Evolutionary conservation across 148 eudicot species (phyloP), one percentile per base, ranked within the genome.

Genomic region (Heliamphora exappendiculata): DNA sequence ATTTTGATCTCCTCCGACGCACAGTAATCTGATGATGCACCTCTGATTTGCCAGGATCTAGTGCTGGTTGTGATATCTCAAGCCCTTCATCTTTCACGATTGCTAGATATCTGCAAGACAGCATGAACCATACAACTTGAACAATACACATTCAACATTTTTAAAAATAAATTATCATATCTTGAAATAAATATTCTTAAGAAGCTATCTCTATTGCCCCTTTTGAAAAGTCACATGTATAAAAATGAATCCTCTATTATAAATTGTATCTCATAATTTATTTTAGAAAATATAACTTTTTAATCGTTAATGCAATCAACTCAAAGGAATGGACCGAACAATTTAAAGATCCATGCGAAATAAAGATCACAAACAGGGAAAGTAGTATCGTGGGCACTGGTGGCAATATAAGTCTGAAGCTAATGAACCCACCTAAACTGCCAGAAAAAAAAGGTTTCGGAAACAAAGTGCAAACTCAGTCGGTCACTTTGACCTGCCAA

Each of bases 41-140:
- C 82, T 91, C 94, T 0, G 98, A 91, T 67, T 79, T 81, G 72
- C 54, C 82, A 4, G 85, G 67, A 68, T 95, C 97, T 28, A 95
- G 93, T 65, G 94, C 97, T 63, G 98, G 98, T 57, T 92, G 98
- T 67, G 98, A 92, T 78, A 95, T 95, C 83, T 91, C 88, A 53
- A 95, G 86, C 58, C 96, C 94, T 84, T 92, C 98, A 42, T 87
- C 88, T 78, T 84, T 89, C 76, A 95, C 86, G 11, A 92, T 89
- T 6, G 89, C 81, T 47, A 92, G 31, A 69, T 95, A 95, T 77
- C 98, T 94, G 68, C 58, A 84, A 22, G 49, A 45, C 98, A 92
- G 68, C 58, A 84, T 19, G 49, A 45, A 76, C 44, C 24, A 69
- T n/a, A 67, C 12, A 71, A 58, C 22, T 50, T 29, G 19, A 58